Evolutionary conservation across 352 stramenopile genomes (phyloP), one percentile per base, ranked within the genome.

Genomic region (Peronosclerospora sorghi): DNA sequence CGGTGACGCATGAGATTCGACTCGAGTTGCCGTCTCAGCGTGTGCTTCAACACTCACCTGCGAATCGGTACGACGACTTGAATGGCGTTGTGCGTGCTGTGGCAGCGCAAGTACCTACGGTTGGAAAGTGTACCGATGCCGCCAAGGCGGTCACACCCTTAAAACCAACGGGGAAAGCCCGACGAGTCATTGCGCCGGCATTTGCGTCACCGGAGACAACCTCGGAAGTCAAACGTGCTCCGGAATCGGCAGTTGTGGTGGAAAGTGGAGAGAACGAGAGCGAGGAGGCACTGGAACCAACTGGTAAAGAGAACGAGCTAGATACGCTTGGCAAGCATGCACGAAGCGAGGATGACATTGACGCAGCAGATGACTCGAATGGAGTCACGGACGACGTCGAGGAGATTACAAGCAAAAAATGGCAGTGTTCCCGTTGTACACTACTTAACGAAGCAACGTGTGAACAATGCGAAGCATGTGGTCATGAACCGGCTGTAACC

Each of bases 351-450:
- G 50, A 59, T 32, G 48, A 18, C 18, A 51, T 51, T n/a, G 63
- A 53, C 37, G 56, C 42, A 27, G 52, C 53, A 51, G 29, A 38
- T 23, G 45, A 46, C n/a, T 57, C 45, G 12, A 40, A 50, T 50
- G 26, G 50, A 28, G 27, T 9, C 13, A 49, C 26, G 10, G 53
- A 59, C 41, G 52, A 59, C 41, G 35, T 30, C 14, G 44, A 12
- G 19, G 51, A 55, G 26, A 45, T 39, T 12, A 40, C 62, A 13
- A 64, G 27, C 24, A 64, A n/a, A n/a, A n/a, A 75, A 20, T 89
- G 76, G 76, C 64, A 82, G 30, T 89, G 76, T 42, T 79, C 68
- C 30, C 67, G 73, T 20, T 89, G 76, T 66, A 89, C 76, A 51
- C 62, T 89, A 52, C 62, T 89, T 50, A 89, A 89, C 54, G 71